Percentiles rank a stretch among this genome's conserved stretches.
Conservation (phyloP, 2,329 filamentous ascomycete species). For the Fusarium sp. region DNA sequence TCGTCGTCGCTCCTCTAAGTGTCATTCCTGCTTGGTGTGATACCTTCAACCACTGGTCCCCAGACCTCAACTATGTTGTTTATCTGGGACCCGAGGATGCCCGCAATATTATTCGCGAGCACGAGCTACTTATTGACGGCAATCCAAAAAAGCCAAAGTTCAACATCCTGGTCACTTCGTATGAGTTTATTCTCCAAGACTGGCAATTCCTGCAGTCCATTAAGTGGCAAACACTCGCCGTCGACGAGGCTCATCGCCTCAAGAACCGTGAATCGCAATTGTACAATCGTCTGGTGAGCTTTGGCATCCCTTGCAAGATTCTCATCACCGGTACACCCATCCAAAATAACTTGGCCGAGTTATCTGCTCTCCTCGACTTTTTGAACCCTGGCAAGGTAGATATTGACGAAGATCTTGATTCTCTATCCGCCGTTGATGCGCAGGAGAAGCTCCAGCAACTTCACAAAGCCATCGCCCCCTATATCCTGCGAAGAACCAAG, state of each 20-base stretch:
- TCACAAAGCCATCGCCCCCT: constrained; percentile 87
- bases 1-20: constrained; percentile 96
- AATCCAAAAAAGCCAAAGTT: constrained; percentile 93
- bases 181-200: constrained; percentile 93
- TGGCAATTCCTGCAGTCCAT: constrained; percentile 84
- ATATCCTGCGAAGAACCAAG: constrained; percentile 94
- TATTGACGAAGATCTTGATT: constrained; percentile 91
- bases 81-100: constrained; percentile 92
- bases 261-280: constrained; percentile 97
- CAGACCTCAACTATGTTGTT: constrained; percentile 95
- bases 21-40: constrained; percentile 99
- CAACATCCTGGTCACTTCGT: constrained; percentile 96
- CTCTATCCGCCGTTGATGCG: constrained; percentile 78
- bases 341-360: constrained; percentile 93
- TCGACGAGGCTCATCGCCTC: constrained; percentile 95
- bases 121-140: constrained; percentile 86
- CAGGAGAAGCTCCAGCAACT: constrained; percentile 87
- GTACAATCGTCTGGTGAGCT: constrained; percentile 84
- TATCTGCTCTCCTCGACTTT: constrained; percentile 94
- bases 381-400: constrained; percentile 92
- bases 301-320: constrained; percentile 86
- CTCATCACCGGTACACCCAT: constrained; percentile 97
- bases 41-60: constrained; percentile 95
- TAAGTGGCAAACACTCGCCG: constrained; percentile 97
- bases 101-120: constrained; percentile 85